Conservation (phyloP, 345 rosid species). For the Dimocarpus longan region DNA sequence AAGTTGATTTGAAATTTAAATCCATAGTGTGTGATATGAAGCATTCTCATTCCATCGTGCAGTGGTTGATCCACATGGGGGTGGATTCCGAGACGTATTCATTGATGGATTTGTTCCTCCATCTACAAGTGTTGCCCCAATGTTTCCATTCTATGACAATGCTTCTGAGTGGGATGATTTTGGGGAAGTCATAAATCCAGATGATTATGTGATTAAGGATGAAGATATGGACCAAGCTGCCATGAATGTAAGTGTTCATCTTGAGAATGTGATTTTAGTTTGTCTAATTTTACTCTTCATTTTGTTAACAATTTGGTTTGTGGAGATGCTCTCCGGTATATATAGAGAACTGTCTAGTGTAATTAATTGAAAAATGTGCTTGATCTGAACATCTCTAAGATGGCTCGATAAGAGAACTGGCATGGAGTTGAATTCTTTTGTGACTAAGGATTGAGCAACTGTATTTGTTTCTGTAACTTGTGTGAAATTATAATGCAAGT, state of each 20-base stretch:
- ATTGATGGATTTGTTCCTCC: constrained; percentile 95
- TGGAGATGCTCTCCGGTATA: not conserved
- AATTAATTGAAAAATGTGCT: not conserved
- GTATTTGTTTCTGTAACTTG: not conserved
- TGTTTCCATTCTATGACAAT: constrained; percentile 90
- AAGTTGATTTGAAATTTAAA: constrained; percentile 4
- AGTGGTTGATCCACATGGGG: constrained; percentile 60
- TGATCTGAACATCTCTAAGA: not conserved
- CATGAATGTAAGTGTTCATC: constrained; percentile 56
- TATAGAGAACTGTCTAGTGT: not conserved
- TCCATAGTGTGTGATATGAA: constrained; percentile 10
- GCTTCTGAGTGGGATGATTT: constrained; percentile 92
- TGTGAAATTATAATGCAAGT: not conserved
- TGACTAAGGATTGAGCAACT: not conserved
- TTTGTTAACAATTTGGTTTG: not conserved
- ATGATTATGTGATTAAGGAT: constrained; percentile 88
- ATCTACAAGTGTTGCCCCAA: constrained; percentile 79
- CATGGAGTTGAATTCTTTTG: not conserved
- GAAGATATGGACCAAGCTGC: constrained; percentile 76
- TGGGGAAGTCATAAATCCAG: constrained; percentile 97
- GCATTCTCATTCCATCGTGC: constrained; percentile 30
- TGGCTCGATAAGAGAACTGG: not conserved
- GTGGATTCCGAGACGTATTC: constrained; percentile 68
- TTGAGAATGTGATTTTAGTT: constrained; percentile 15
- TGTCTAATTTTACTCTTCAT: constrained; percentile 7